These are phyloP conservation scores for Lumnitzera racemosa DNA, from an alignment of 345 rosid species.

Conservation along the genomic window DNA sequence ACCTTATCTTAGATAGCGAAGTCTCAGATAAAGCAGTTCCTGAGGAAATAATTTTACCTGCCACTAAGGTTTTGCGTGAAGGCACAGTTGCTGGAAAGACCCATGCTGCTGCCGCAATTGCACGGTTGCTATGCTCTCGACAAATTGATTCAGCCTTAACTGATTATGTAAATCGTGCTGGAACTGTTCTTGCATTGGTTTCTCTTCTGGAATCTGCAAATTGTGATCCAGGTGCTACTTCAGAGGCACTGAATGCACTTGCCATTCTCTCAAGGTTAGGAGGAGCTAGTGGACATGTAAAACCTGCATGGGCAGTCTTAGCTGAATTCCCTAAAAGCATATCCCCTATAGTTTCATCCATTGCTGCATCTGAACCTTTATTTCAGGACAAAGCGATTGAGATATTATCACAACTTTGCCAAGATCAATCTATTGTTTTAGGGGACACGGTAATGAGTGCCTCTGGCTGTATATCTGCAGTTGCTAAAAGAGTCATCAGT, in stretches of 20 bases:
- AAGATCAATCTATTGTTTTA: slow-evolving; percentile 67
- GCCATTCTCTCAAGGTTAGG: slow-evolving; percentile 80
- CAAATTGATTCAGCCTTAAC: slow-evolving; percentile 56
- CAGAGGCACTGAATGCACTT: slow-evolving; percentile 92
- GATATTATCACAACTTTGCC: slow-evolving; percentile 78
- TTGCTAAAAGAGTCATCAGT: slow-evolving; percentile 70
- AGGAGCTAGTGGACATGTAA: slow-evolving; percentile 41
- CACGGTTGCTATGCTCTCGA: slow-evolving; percentile 73
- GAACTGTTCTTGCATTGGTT: slow-evolving; percentile 89
- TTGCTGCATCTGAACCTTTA: slow-evolving; percentile 60
- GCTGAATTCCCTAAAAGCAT: slow-evolving; percentile 72
- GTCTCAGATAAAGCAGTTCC: slow-evolving; percentile 64
- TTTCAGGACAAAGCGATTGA: slow-evolving; percentile 97
- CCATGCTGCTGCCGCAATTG: slow-evolving; percentile 95
- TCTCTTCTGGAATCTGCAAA: slow-evolving; percentile 77
- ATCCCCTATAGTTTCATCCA: slow-evolving; percentile 73
- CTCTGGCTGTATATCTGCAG: slow-evolving; percentile 56
- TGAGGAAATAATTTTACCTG: slow-evolving; percentile 82
- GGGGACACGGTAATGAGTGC: slow-evolving; percentile 65
- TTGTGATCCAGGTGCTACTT: slow-evolving; percentile 54
- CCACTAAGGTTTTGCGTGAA: slow-evolving; percentile 88
- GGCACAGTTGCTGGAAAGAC: slow-evolving; percentile 86
- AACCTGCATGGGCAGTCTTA: slow-evolving; percentile 94
- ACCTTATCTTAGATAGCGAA: slow-evolving; percentile 87
- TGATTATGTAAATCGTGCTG: slow-evolving; percentile 87